Evolutionary conservation across 306 rosid species (phyloP), one percentile per base, ranked within the genome.

Genomic region (Arachis hypogaea): DNA sequence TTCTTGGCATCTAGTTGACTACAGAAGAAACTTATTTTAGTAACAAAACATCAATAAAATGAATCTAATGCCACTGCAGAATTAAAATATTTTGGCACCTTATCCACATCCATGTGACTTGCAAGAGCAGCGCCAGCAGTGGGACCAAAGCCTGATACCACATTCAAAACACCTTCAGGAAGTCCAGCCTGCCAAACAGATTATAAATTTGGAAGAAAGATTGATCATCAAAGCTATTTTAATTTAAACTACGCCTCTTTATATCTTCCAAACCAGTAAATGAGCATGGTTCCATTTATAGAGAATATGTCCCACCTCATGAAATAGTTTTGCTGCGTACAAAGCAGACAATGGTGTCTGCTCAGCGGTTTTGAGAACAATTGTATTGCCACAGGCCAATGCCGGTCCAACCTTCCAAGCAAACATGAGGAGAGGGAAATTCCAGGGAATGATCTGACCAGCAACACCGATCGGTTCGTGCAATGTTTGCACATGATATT

Each of bases 401-500:
- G 98, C 96, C 0, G 98, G 98, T 11, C 92, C 97, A 38, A 93
- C 75, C 88, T 93, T 93, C 98, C 98, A 93, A 41, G 80, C 88
- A 81, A 86, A 89, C 97, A 93, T 89, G 77, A 93, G 75, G 59
- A 93, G 89, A 73, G 98, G 98, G 78, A 93, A 94, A 77, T 94
- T 94, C 97, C 98, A 94, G 5, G 98, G 98, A 84, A 91, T 94
- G 42, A 94, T 88, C 84, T 94, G 98, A 77, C 98, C 97, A 0
- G 86, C 93, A 78, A 93, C 98, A 22, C 98, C 98, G 16, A 93
- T 86, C 2, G 97, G 98, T 84, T 93, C 98, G 9, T 93, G 98
- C 89, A 93, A 84, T 68, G 92, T 91, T 71, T 93, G 90, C 59
- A 91, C 87, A 44, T 91, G 89, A 84, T 79, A 47, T 7, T 82